These are phyloP conservation scores for Pestalotiopsis sp. DNA, from an alignment of 2,329 filamentous ascomycete genomes.

Conservation along the genomic window DNA sequence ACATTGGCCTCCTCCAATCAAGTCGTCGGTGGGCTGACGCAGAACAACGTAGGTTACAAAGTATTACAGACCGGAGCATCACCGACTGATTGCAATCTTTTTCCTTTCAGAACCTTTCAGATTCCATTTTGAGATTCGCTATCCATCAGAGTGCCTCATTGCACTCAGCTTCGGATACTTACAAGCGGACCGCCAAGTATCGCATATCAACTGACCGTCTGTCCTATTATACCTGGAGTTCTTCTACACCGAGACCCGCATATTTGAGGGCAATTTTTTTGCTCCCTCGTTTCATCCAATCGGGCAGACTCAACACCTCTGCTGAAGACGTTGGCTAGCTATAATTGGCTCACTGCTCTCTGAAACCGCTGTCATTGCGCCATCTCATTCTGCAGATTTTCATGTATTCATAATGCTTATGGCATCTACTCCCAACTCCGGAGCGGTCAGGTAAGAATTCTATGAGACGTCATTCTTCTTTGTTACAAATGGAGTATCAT, in stretches of 20 bases:
- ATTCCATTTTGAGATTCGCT: background rate
- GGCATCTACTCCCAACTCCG: background rate
- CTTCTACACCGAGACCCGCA: background rate
- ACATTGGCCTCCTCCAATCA: background rate
- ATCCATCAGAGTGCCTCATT: background rate
- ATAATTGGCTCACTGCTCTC: background rate
- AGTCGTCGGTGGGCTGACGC: background rate
- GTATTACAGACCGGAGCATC: background rate
- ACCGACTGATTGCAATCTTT: background rate
- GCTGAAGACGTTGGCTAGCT: background rate
- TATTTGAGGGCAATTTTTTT: background rate
- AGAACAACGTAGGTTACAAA: background rate
- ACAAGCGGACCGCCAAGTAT: background rate
- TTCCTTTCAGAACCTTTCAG: background rate
- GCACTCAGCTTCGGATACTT: background rate
- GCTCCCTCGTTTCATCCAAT: background rate
- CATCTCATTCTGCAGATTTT: background rate
- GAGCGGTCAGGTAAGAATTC: slow-evolving; percentile 1
- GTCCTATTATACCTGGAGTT: background rate
- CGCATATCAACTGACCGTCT: background rate
- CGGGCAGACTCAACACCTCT: background rate
- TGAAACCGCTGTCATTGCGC: background rate
- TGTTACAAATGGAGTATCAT: background rate
- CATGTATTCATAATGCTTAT: slow-evolving; percentile 6
- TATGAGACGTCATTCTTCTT: background rate